Conservation (phyloP, 2,329 filamentous ascomycete genomes). For the Coniochaeta sp. region DNA sequence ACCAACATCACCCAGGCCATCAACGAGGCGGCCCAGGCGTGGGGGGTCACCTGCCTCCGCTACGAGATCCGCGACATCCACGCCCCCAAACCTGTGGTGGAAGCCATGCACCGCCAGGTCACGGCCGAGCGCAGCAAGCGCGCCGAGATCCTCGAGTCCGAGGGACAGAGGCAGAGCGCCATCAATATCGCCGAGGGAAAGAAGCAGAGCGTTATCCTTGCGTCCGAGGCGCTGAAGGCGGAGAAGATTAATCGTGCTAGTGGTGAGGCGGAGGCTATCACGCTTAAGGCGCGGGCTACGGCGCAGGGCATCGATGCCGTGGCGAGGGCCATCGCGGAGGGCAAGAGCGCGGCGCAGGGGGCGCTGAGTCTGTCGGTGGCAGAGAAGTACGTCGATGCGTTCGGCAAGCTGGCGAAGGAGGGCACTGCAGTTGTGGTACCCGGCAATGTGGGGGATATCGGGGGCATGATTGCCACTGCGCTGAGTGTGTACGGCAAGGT, state of each 20-base stretch:
- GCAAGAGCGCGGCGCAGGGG: conserved; percentile 67
- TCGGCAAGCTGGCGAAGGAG: conserved; percentile 86
- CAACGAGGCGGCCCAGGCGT: conserved; percentile 94
- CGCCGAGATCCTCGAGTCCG: conserved; percentile 93
- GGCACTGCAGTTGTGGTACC: conserved; percentile 93
- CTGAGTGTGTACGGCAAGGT: conserved; percentile 95
- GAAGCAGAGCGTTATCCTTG: conserved; percentile 95
- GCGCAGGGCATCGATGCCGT: conserved; percentile 85
- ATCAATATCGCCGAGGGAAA: conserved; percentile 98
- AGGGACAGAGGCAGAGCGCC: conserved; percentile 92
- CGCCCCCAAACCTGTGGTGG: conserved; percentile 85
- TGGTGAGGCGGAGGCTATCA: conserved; percentile 91
- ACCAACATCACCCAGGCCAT: conserved; percentile 98
- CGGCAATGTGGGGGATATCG: conserved; percentile 93
- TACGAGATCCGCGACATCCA: conserved; percentile 99
- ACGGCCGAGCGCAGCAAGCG: conserved; percentile 96
- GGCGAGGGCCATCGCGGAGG: conserved; percentile 65
- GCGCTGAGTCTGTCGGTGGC: conserved; percentile 85
- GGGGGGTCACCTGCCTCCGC: conserved; percentile 91
- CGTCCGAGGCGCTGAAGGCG: conserved; percentile 81
- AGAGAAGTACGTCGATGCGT: conserved; percentile 94
- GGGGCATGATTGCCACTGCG: conserved; percentile 92
- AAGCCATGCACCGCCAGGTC: conserved; percentile 97
- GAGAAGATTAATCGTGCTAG: conserved; percentile 90
- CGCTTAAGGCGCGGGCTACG: conserved; percentile 78